Conservation (phyloP, 495 filamentous ascomycete genomes). For the Aspergillus funiculosus region DNA sequence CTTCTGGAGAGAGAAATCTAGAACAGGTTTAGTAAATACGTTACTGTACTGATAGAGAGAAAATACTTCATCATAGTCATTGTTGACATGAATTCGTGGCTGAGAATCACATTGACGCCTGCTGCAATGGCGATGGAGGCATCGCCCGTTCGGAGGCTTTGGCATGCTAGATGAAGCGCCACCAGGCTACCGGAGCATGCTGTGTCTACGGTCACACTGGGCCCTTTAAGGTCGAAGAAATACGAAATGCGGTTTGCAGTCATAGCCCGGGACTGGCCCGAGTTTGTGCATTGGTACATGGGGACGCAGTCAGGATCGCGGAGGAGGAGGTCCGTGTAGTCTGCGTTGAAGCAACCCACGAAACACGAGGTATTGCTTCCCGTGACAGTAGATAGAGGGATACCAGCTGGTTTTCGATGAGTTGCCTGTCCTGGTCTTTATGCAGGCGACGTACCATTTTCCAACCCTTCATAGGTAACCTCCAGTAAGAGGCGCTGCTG, state of each 20-base stretch:
- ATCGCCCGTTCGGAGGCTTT: constrained; percentile 42
- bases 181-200: constrained; percentile 50
- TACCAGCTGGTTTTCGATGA: constrained; percentile 13
- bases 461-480: constrained; percentile 52
- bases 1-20: constrained; percentile 24
- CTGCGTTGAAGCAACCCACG: constrained; percentile 3
- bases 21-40: no score
- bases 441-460: constrained; percentile 18
- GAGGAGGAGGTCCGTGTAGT: constrained; percentile 7
- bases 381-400: constrained; percentile 25
- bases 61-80: constrained; percentile 20
- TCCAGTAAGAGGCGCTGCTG: constrained; percentile 47
- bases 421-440: neutral
- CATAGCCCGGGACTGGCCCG: constrained; percentile 25
- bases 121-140: constrained; percentile 37
- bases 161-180: constrained; percentile 46
- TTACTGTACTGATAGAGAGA: neutral
- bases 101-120: constrained; percentile 35
- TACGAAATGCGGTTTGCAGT: constrained; percentile 43
- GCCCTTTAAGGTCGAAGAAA: constrained; percentile 38
- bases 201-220: constrained; percentile 42
- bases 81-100: constrained; percentile 26
- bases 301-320: constrained; percentile 18
- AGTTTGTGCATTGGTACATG: constrained; percentile 15
- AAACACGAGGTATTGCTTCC: constrained; percentile 2